These are phyloP conservation scores for Histomonas meleagridis DNA, from an alignment of 208 protist genomes.

Conservation along the genomic window DNA sequence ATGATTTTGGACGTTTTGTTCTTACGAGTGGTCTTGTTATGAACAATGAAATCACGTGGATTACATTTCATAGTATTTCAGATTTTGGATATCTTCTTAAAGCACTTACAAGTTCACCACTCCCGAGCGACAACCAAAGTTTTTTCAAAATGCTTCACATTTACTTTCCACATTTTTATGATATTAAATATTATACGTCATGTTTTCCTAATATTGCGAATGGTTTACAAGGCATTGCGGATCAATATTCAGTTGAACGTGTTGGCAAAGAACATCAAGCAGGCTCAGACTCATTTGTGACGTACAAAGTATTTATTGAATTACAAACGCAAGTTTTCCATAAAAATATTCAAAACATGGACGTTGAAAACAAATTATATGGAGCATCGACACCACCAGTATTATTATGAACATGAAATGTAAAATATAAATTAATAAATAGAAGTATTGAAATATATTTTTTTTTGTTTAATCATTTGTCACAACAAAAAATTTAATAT, in stretches of 20 bases:
- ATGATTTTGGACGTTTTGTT: slow-evolving; percentile 81
- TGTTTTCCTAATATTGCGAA: background rate
- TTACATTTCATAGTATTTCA: slow-evolving; percentile 90
- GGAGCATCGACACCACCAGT: background rate
- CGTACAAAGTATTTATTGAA: slow-evolving; percentile 48
- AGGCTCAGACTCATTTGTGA: slow-evolving; percentile 87
- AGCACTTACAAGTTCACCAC: slow-evolving; percentile 81
- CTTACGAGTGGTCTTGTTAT: slow-evolving; percentile 84
- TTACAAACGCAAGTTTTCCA: background rate
- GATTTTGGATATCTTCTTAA: slow-evolving; percentile 91
- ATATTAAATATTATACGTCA: slow-evolving; percentile 84
- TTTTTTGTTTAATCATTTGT: no score
- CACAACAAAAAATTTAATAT: no score
- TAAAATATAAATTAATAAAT: no score
- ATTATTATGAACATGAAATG: no score
- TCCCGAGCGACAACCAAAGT: slow-evolving; percentile 77
- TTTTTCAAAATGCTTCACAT: slow-evolving; percentile 80
- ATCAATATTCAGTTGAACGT: slow-evolving; percentile 48
- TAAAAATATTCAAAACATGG: background rate
- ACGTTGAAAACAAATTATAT: background rate
- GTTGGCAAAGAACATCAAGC: slow-evolving; percentile 69
- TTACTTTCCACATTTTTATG: slow-evolving; percentile 88
- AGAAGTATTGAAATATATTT: no score
- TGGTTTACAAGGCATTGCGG: background rate
- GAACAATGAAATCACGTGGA: slow-evolving; percentile 78